Conservation (phyloP, 805 yeast genomes). For the Candida orba region DNA sequence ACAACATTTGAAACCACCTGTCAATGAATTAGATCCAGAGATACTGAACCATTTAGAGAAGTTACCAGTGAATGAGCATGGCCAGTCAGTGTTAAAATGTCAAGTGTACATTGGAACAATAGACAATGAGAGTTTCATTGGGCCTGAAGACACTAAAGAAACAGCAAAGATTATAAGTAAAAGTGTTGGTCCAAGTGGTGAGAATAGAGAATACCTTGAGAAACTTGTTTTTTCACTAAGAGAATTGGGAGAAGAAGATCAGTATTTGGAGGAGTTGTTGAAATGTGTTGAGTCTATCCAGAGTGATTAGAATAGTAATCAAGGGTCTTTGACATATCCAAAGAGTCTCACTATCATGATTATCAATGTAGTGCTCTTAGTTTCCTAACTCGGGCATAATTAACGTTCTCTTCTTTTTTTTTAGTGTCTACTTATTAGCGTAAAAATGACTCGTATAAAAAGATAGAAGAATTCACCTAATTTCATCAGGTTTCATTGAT, state of each 20-base stretch:
- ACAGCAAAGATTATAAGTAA: conserved; percentile 56
- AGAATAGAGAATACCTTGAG: conserved; percentile 63
- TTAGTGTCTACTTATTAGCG: too few species aligned
- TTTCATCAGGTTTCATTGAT: background rate
- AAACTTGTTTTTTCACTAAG: conserved; percentile 44
- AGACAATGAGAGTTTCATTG: conserved; percentile 75
- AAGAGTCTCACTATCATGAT: too few species aligned
- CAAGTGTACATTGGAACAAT: conserved; percentile 78
- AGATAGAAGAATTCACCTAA: too few species aligned
- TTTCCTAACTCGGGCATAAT: background rate
- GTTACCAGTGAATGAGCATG: conserved; percentile 24
- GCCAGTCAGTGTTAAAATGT: conserved; percentile 43
- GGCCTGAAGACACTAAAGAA: conserved; percentile 56
- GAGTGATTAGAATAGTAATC: too few species aligned
- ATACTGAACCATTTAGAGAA: background rate
- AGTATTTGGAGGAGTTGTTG: conserved; percentile 3
- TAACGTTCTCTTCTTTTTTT: too few species aligned
- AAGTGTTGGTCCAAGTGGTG: conserved; percentile 75
- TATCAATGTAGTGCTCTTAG: background rate
- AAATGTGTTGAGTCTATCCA: background rate
- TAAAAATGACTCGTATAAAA: too few species aligned
- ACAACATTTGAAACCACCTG: conserved; percentile 1
- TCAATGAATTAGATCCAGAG: too few species aligned
- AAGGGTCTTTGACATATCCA: background rate
- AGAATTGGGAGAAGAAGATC: conserved; percentile 20